Conservation (phyloP, 73 alveolate genomes). For the Uronychia binucleata region DNA sequence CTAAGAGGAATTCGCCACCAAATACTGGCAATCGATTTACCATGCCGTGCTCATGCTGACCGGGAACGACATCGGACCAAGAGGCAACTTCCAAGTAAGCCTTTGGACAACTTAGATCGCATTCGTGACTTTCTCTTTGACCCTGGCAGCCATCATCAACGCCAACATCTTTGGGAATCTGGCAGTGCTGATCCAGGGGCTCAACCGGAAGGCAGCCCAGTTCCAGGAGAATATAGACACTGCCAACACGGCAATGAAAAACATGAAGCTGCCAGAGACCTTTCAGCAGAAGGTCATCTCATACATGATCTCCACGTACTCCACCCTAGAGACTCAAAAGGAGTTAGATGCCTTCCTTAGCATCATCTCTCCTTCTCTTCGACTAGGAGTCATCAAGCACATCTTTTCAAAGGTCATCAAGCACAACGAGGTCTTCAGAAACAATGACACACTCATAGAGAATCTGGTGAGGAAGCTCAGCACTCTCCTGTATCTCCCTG, state of each 20-base stretch:
- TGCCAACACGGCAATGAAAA: slow-evolving; percentile 38
- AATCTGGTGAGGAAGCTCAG: slow-evolving; percentile 8
- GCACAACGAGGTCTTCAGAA: slow-evolving; percentile 3
- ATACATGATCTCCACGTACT: slow-evolving; percentile 12
- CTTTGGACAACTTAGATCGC: slow-evolving; percentile 17
- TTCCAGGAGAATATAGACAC: slow-evolving; percentile 18
- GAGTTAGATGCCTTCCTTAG: slow-evolving; percentile 24
- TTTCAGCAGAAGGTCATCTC: slow-evolving; percentile 18
- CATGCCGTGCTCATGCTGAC: slow-evolving; percentile 25
- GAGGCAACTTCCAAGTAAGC: slow-evolving; percentile 27
- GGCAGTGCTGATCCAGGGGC: neutral
- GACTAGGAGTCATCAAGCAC: slow-evolving; percentile 6
- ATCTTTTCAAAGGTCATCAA: neutral
- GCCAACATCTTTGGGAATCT: slow-evolving; percentile 27
- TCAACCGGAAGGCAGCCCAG: slow-evolving; percentile 9
- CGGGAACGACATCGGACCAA: slow-evolving; percentile 38
- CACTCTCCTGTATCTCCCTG: slow-evolving; percentile 48
- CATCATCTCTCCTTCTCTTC: slow-evolving; percentile 41
- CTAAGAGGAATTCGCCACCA: neutral
- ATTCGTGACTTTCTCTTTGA: slow-evolving; percentile 5
- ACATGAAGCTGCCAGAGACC: slow-evolving; percentile 8
- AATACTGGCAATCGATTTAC: slow-evolving; percentile 15
- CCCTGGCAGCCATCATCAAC: slow-evolving; percentile 27
- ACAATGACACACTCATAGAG: neutral
- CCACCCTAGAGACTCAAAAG: slow-evolving; percentile 5